phyloP scores from a whole-genome alignment of 371 early-diverging fungal species.

The Mortierella sp. region DNA sequence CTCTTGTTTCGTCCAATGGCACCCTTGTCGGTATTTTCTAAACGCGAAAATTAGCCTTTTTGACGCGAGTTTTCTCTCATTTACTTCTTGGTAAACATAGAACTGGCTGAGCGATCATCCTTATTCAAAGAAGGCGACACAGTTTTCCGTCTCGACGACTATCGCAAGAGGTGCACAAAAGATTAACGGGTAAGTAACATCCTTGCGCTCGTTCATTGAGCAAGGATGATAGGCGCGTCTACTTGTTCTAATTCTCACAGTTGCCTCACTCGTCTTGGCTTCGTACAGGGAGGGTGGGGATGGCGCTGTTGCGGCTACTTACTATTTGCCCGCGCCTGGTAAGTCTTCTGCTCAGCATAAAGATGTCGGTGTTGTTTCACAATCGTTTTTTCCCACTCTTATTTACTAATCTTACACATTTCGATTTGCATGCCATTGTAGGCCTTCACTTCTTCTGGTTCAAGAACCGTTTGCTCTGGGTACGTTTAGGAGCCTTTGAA shows the following conservation, averaged over 20 bases:
- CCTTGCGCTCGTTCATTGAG: not conserved
- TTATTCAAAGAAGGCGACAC: conserved; percentile 64
- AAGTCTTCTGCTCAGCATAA: not conserved
- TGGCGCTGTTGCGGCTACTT: conserved; percentile 64
- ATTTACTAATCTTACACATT: not conserved
- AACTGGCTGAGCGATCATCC: conserved; percentile 77
- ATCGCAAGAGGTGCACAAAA: conserved; percentile 64
- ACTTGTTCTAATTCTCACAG: not conserved
- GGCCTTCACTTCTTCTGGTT: conserved; percentile 74
- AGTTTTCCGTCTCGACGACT: conserved; percentile 73
- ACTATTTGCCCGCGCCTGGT: conserved; percentile 77
- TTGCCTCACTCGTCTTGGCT: not conserved
- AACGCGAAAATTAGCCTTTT: not conserved
- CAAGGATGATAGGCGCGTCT: too few species aligned
- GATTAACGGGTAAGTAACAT: conserved; percentile 40
- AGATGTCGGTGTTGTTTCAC: not conserved
- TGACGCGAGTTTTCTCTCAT: not conserved
- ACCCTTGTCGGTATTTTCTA: not conserved
- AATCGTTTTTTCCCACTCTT: not conserved
- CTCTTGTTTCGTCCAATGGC: not conserved
- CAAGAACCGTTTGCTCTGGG: conserved; percentile 69
- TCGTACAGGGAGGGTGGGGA: conserved; percentile 62
- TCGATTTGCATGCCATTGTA: conserved; percentile 9
- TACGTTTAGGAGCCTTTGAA: conserved; percentile 18
- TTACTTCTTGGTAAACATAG: conserved; percentile 39